Evolutionary conservation across 202 grass and related monocot species (phyloP), one percentile per base, ranked within the genome.

Genomic region (Eragrostis tef): DNA sequence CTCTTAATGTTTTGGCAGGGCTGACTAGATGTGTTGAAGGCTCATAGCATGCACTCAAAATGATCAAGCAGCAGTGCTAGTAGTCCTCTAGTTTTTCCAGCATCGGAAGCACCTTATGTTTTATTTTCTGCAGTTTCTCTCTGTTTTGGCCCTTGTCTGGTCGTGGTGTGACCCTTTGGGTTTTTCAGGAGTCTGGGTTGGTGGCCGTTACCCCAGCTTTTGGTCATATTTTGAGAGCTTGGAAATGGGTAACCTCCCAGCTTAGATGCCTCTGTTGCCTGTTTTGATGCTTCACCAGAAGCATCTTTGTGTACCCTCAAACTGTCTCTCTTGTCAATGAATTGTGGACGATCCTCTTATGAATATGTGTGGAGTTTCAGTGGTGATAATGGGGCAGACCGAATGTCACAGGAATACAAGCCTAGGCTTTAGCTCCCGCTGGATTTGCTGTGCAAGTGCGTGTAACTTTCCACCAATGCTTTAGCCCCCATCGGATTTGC

Each of bases 221-320:
- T n/a, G 27, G 19, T 41, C 16, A 24, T 53, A 66, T 75, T 75
- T 74, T 34, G 34, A 39, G 68, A 73, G 69, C 70, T 26, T 73
- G 80, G 69, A 6, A 6, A 34, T 25, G 43, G 43, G 29, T 71
- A 14, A 11, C 31, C 46, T 19, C 2, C 34, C 58, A 19, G 75
- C 67, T 48, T 71, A 73, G 13, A 65, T 80, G 10, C 44, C 19
- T 56, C 6, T 15, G 7, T 4, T 7, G 0, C 3, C 19, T 78
- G 69, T 71, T 78, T 44, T 2, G 21, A 42, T 79, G 83, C 22
- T 85, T 64, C 17, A 39, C 34, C 2, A 11, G 20, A 29, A 52
- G 83, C 83, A 64, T 62, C 72, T 6, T 51, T 83, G 64, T 78
- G 41, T n/a, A 56, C 31, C 46, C 24, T 21, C 39, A 11, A 72